These are phyloP conservation scores for Cetraspora pellucida DNA, from an alignment of 192 early-diverging fungal species.

Conservation along the genomic window DNA sequence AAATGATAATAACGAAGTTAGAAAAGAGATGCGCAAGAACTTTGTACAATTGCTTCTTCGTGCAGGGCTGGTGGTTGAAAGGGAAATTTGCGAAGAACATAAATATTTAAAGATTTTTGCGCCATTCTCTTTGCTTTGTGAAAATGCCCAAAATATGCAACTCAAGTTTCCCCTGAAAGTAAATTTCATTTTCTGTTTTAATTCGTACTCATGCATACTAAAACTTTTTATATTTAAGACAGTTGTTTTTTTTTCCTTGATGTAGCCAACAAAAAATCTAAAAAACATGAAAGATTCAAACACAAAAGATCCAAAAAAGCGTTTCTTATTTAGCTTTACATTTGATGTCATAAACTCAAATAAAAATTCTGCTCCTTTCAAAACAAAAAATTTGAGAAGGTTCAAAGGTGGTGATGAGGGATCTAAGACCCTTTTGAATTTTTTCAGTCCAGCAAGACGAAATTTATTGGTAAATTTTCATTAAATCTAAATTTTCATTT, in stretches of 20 bases:
- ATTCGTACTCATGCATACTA: conserved; percentile 28
- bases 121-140: conserved; percentile 46
- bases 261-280: too few relatives aligned
- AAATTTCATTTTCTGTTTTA: neutral
- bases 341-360: too few relatives aligned
- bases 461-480: conserved; percentile 40
- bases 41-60: conserved; percentile 46
- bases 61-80: conserved; percentile 43
- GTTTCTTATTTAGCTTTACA: too few relatives aligned
- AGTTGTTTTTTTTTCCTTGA: too few relatives aligned
- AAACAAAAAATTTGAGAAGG: conserved; percentile 37
- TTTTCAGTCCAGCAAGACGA: conserved; percentile 36
- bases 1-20: conserved; percentile 36
- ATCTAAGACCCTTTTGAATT: conserved; percentile 44
- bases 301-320: too few relatives aligned
- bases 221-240: conserved; percentile 17
- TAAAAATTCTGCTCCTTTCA: conserved; percentile 37
- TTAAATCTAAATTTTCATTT: neutral
- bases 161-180: conserved; percentile 44
- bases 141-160: conserved; percentile 43
- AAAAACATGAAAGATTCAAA: too few relatives aligned
- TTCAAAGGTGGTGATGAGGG: conserved; percentile 38
- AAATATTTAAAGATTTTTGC: conserved; percentile 47
- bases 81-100: conserved; percentile 32
- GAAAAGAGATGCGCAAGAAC: conserved; percentile 32